Conservation (phyloP, 352 stramenopile genomes). For the Phytopythium delawarense region DNA sequence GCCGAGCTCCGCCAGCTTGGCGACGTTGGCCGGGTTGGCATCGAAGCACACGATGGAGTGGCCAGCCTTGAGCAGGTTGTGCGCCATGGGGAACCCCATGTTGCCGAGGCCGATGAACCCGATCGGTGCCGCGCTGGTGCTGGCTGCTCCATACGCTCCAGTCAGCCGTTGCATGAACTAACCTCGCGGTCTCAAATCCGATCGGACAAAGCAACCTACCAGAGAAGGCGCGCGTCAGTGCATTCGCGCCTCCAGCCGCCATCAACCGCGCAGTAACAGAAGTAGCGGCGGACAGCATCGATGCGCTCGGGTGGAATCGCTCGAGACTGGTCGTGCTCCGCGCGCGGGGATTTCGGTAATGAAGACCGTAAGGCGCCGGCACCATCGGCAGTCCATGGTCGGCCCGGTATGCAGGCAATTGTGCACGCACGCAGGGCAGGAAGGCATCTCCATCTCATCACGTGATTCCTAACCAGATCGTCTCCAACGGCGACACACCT, state of each 20-base stretch:
- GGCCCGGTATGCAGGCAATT: neutral
- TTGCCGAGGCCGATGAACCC: conserved; percentile 92
- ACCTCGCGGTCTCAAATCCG: too few relatives aligned
- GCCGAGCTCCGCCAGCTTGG: conserved; percentile 22
- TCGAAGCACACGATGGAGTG: conserved; percentile 66
- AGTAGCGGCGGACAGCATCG: neutral
- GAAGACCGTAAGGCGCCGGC: neutral
- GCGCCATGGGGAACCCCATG: conserved; percentile 90
- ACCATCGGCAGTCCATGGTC: neutral
- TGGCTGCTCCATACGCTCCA: neutral
- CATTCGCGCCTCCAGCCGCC: neutral
- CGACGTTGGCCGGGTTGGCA: conserved; percentile 24
- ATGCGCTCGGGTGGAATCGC: neutral
- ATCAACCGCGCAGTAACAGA: neutral
- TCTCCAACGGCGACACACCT: neutral
- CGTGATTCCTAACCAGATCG: conserved; percentile 10
- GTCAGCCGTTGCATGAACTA: neutral
- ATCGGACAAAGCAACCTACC: neutral
- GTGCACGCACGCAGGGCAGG: neutral
- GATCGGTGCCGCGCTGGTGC: conserved; percentile 17
- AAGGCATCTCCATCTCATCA: conserved; percentile 2
- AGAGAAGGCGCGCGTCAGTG: neutral
- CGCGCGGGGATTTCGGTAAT: neutral
- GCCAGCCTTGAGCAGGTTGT: conserved; percentile 79
- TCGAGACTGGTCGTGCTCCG: neutral